Conservation (phyloP, 2,329 filamentous ascomycete species). For the Ploettnerulaceae sp. region DNA sequence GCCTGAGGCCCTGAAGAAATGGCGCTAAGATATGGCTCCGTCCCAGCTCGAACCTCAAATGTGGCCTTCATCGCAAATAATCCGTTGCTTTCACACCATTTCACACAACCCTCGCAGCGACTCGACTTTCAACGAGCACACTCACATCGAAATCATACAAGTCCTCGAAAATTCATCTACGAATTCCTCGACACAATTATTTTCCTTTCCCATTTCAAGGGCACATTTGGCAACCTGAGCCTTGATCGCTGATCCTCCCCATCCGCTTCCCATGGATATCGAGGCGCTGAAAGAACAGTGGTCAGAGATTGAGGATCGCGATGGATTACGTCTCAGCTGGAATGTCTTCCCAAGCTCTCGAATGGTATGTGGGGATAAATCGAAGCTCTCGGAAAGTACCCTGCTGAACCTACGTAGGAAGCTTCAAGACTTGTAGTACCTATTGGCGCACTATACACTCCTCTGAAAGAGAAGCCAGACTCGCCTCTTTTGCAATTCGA, state of each 20-base stretch:
- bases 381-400: neutral
- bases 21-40: constrained; percentile 16
- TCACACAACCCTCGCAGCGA: neutral
- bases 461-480: constrained; percentile 89
- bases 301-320: constrained; percentile 83
- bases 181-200: neutral
- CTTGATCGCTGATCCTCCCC: neutral
- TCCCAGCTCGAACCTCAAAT: neutral
- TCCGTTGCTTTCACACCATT: neutral
- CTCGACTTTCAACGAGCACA: neutral
- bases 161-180: no score
- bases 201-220: neutral
- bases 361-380: constrained; percentile 60
- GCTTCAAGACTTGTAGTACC: constrained; percentile 91
- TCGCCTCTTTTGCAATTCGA: constrained; percentile 90
- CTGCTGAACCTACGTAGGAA: constrained; percentile 55
- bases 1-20: constrained; percentile 2
- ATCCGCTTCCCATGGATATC: constrained; percentile 27
- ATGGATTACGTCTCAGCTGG: constrained; percentile 95
- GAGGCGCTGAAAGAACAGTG: constrained; percentile 33
- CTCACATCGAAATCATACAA: no score
- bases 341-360: constrained; percentile 97
- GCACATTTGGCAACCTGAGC: constrained; percentile 2
- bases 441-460: constrained; percentile 93
- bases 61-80: constrained; percentile 4